Conservation (phyloP, 2,329 filamentous ascomycete genomes). For the Fusarium illudens region DNA sequence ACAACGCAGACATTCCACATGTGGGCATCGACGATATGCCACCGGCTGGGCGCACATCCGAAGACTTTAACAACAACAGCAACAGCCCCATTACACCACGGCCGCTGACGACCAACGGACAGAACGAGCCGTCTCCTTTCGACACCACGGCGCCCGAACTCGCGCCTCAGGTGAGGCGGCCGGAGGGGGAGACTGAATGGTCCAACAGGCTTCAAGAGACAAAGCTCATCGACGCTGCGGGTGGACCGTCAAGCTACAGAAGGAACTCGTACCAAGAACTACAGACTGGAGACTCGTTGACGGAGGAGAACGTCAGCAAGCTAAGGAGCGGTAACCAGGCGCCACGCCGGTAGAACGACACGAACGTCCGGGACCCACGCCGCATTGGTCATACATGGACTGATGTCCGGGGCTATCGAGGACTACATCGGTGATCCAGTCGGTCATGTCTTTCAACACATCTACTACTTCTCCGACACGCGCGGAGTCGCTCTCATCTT, state of each 20-base stretch:
- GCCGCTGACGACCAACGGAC: slow-evolving; percentile 50
- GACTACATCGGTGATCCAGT: slow-evolving; percentile 15
- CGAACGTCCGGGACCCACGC: background rate
- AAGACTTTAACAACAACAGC: slow-evolving; percentile 43
- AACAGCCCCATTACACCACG: slow-evolving; percentile 52
- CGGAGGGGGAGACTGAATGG: slow-evolving; percentile 52
- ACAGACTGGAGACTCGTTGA: slow-evolving; percentile 55
- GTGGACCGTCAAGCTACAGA: slow-evolving; percentile 47
- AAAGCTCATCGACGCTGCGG: slow-evolving; percentile 58
- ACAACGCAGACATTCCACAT: slow-evolving; percentile 53
- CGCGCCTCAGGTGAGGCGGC: slow-evolving; percentile 45
- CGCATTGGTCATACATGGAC: slow-evolving; percentile 2
- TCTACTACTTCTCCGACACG: slow-evolving; percentile 2
- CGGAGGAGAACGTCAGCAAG: slow-evolving; percentile 63
- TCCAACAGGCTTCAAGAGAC: slow-evolving; percentile 56
- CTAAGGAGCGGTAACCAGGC: slow-evolving; percentile 50
- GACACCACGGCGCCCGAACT: slow-evolving; percentile 48
- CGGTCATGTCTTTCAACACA: background rate
- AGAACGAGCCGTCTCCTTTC: slow-evolving; percentile 54
- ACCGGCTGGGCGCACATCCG: slow-evolving; percentile 21
- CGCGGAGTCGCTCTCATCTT: slow-evolving; percentile 7
- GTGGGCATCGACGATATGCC: slow-evolving; percentile 44
- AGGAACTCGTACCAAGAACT: slow-evolving; percentile 48
- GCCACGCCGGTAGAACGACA: slow-evolving; percentile 22
- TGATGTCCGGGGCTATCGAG: slow-evolving; percentile 12